These are phyloP conservation scores for Dictyostelium intermedium DNA, from an alignment of 78 protist genomes.

Conservation along the genomic window DNA sequence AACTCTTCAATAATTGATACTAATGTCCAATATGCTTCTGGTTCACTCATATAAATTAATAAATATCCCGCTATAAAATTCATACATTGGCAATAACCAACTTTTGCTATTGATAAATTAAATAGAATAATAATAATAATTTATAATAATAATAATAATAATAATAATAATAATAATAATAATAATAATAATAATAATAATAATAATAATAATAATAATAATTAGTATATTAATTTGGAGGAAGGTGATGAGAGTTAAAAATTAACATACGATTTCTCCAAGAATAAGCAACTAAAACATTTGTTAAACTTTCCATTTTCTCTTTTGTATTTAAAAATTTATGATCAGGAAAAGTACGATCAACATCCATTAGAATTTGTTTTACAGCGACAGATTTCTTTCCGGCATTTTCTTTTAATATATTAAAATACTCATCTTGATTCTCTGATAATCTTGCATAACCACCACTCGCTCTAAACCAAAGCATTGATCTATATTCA, in stretches of 20 bases:
- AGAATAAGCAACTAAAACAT: constrained; percentile 83
- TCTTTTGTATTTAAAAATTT: constrained; percentile 55
- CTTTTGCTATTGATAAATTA: constrained; percentile 14
- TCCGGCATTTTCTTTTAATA: constrained; percentile 20
- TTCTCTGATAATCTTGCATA: constrained; percentile 13
- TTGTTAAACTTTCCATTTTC: constrained; percentile 45
- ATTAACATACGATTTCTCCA: constrained; percentile 82
- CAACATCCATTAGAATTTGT: constrained; percentile 82
- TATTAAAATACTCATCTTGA: constrained; percentile 46
- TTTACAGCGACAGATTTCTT: constrained; percentile 38
- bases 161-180: background rate
- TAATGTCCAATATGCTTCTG: constrained; percentile 91
- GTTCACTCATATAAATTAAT: constrained; percentile 88
- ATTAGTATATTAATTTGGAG: too few relatives aligned
- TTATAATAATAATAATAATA: background rate
- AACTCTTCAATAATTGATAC: constrained; percentile 82
- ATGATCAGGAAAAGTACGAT: constrained; percentile 90
- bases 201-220: too few relatives aligned
- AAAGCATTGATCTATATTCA: constrained; percentile 41
- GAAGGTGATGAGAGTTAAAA: too few relatives aligned
- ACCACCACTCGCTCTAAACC: constrained; percentile 65
- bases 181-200: too few relatives aligned
- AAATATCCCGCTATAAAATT: constrained; percentile 89
- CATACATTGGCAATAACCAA: constrained; percentile 95
- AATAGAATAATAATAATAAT: background rate